Evolutionary conservation across 345 rosid species (phyloP).

Genomic region (Aurinia saxatilis): DNA sequence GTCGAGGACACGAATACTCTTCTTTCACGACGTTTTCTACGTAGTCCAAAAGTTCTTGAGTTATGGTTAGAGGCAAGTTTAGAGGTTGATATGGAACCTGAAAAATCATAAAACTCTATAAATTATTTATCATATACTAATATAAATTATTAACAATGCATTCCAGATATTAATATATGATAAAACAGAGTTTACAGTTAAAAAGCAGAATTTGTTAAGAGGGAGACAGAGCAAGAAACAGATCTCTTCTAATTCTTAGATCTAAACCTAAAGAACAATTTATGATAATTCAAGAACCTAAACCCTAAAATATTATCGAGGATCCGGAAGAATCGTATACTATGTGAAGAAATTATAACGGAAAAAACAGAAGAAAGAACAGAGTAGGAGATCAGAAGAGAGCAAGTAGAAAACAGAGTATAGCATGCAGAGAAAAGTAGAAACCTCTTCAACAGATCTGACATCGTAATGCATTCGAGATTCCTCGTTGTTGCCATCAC

Average conservation of each 20-base stretch:
- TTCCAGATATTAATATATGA: background rate
- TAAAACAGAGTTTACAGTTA: too few relatives aligned
- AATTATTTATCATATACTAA: too few relatives aligned
- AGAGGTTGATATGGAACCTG: background rate
- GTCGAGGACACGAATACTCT: background rate
- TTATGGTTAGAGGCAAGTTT: background rate
- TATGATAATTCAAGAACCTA: background rate
- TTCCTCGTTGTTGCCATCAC: too few relatives aligned
- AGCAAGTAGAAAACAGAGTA: conserved; percentile 2
- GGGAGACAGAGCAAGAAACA: too few relatives aligned
- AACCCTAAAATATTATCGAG: background rate
- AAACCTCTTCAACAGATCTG: too few relatives aligned
- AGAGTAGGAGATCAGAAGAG: background rate
- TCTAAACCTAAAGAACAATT: background rate
- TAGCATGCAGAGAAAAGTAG: background rate
- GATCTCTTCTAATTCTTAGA: too few relatives aligned
- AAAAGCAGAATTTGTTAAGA: too few relatives aligned
- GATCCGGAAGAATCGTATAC: background rate
- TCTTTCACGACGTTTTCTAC: background rate
- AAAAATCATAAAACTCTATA: background rate
- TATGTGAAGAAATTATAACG: background rate
- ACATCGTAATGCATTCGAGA: too few relatives aligned
- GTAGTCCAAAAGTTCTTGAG: background rate
- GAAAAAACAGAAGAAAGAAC: background rate
- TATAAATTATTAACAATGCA: background rate